Evolutionary conservation across 2,329 filamentous ascomycete species (phyloP), one percentile per base, ranked within the genome.

Genomic region (Curvularia hawaiiensis): DNA sequence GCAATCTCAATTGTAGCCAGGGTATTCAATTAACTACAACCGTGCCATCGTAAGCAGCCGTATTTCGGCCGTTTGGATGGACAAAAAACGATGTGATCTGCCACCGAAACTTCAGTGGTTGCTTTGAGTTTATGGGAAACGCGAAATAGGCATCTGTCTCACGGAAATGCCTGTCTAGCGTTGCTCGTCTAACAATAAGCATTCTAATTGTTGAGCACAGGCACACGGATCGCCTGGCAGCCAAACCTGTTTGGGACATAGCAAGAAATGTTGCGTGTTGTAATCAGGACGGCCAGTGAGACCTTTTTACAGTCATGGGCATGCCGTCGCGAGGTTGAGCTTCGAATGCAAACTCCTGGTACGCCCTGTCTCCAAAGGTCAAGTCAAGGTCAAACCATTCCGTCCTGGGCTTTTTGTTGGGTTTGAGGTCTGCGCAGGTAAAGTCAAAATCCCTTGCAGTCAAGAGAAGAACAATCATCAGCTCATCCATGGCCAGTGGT

Each of bases 401-500:
- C 6, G 67, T 59, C n/a, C 66, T 55, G 28, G 59, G 67, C 49
- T 53, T 67, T 53, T 67, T 63, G 47, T 66, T 71, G 9, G 69
- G 72, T 50, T 70, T 65, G 14, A 74, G 31, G 33, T 64, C 59
- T 7, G 60, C 64, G 33, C 66, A 71, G 9, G 63, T 54, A 54
- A 87, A 79, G 35, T 85, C 81, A 47, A 85, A 83, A 18, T 80
- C 79, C 48, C 83, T 67, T 12, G 81, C 66, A 0, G 80, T 80
- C 67, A 84, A 79, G 3, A 80, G 79, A 28, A 86, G 69, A 7
- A 83, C 75, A 57, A 83, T 73, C 60, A 80, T 80, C 22, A 82
- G 65, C 70, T 87, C 84, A 16, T 84, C 73, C 71, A 81, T 79
- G 0, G 80, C 84, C 44, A 86, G 74, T 60, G 83, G 81, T 67